A percentile compares a stretch with the other conserved stretches of the same genome.
phyloP scores from a whole-genome alignment of 768 basidiomycete genomes.

The Coprinellus aureogranulatus region DNA sequence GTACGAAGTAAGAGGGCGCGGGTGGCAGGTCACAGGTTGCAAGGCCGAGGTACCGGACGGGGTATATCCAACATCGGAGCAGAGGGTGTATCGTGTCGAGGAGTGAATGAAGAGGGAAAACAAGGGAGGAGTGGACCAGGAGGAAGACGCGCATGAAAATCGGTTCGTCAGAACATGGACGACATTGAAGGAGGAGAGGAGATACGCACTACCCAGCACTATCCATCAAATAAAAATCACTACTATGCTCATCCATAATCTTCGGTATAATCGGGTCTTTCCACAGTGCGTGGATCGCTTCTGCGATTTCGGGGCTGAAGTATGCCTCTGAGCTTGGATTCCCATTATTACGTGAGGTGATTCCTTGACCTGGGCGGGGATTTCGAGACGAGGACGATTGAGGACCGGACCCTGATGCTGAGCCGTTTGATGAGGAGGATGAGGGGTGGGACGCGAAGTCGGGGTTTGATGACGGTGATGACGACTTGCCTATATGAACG shows the following conservation, averaged over 20 bases:
- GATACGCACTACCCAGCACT: slow-evolving; percentile 79
- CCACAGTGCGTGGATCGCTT: slow-evolving; percentile 68
- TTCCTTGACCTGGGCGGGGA: background rate
- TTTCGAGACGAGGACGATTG: no score
- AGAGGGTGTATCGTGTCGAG: no score
- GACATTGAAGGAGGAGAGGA: background rate
- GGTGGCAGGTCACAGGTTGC: no score
- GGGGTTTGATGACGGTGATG: no score
- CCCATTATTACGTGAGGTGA: background rate
- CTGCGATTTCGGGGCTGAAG: slow-evolving; percentile 63
- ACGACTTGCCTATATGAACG: no score
- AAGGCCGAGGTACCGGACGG: no score
- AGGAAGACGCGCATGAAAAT: background rate
- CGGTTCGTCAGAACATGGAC: background rate
- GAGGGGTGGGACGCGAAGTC: no score
- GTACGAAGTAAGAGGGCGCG: no score
- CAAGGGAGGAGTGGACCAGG: background rate
- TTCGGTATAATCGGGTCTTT: slow-evolving; percentile 62
- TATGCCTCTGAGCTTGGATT: slow-evolving; percentile 14
- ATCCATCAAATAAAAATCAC: slow-evolving; percentile 92
- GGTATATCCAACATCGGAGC: no score
- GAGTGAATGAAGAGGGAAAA: background rate
- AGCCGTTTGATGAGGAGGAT: no score
- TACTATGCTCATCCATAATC: slow-evolving; percentile 55
- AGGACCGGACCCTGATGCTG: no score